Evolutionary conservation across 2,329 filamentous ascomycete species (phyloP), one percentile per base, ranked within the genome.

Genomic region (Ceratocystis papillata): DNA sequence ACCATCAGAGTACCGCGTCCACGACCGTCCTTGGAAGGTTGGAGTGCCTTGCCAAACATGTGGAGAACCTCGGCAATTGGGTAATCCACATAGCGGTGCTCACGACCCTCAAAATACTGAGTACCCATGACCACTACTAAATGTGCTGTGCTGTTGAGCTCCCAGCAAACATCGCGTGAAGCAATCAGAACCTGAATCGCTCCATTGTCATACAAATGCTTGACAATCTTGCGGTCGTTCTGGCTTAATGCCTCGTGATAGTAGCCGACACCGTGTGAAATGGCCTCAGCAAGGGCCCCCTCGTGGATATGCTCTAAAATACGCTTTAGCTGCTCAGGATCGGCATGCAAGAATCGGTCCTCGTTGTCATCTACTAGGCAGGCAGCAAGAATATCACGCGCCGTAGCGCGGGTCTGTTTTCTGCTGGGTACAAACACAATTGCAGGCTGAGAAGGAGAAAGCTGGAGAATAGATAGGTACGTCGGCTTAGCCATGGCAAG

Each of bases 11-110:
- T 90, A 70, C 93, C 95, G 69, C 89, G 90, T 59, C 89, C 88
- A 67, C 87, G 83, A 67, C 89, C 90, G 72, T 96, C 91, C 72
- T 86, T 82, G 2, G 87, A 83, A 1, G 90, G 85, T 50, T 88
- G 85, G 65, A 92, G 86, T 46, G 94, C 89, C 76, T 94, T 96
- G 71, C 94, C 94, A 71, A 97, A 96, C 93, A 99, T 99, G 73
- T 99, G 94, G 65, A 99, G 78, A 17, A 99, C 85, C 73, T 99
- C 94, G 72, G 88, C 93, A 70, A 97, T 84, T 3, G 91, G 88
- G 72, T 99, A 99, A 76, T 99, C 94, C 64, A 97, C 86, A 75
- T 99, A 99, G 68, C 95, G 87, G 75, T 99, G 95, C 76, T 99
- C 93, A 63, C 91, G 87, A 5, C 94, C 94, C 72, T 99, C 94